These are phyloP conservation scores for Botrytis galanthina DNA, from an alignment of 2,329 filamentous ascomycete species.

Conservation along the genomic window DNA sequence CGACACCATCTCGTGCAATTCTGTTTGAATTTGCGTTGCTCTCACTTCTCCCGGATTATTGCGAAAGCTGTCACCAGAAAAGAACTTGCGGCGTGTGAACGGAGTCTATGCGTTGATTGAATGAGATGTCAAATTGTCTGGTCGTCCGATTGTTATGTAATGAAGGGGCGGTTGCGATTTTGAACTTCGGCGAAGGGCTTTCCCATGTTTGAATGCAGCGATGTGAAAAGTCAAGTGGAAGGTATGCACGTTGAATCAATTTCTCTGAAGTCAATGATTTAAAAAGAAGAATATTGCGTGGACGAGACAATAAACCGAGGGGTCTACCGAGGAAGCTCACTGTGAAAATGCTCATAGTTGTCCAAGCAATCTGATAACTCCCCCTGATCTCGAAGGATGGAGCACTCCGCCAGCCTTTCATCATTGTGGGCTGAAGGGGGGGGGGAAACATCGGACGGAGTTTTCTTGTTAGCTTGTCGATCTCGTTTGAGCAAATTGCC, in stretches of 20 bases:
- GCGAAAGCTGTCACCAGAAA: background rate
- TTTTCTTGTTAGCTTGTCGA: background rate
- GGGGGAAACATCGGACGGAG: conserved; percentile 4
- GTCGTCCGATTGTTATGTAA: background rate
- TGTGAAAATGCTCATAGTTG: background rate
- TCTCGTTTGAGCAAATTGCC: background rate
- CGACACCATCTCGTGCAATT: background rate
- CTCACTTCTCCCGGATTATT: background rate
- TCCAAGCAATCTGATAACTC: background rate
- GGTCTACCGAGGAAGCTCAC: background rate
- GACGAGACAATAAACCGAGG: background rate
- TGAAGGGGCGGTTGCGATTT: background rate
- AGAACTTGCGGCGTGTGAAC: background rate
- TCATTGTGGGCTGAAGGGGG: background rate
- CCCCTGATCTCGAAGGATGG: background rate
- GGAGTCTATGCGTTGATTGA: background rate
- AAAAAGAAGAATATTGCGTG: background rate
- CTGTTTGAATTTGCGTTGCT: background rate
- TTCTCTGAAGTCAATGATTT: accelerated
- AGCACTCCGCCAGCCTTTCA: background rate
- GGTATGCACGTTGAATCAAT: too few relatives aligned
- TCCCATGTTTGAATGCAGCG: background rate
- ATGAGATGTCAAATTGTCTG: background rate
- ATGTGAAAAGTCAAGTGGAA: background rate
- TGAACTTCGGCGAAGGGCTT: background rate